phyloP scores from a whole-genome alignment of 768 basidiomycete species.

The Auriscalpium orientale region DNA sequence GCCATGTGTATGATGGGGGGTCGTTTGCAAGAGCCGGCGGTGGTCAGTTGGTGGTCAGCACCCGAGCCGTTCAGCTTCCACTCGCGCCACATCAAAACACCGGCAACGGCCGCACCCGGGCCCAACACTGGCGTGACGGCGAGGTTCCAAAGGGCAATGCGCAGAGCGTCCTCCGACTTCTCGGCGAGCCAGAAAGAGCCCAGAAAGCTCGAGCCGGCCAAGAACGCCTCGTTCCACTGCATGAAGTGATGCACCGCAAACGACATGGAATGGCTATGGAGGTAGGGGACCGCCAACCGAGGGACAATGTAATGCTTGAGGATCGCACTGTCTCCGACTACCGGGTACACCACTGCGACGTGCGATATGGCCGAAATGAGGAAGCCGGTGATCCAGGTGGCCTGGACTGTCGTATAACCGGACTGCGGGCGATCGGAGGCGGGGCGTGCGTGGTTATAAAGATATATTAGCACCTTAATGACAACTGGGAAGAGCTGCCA shows the following conservation, averaged over 20 bases:
- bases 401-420: constrained; percentile 10
- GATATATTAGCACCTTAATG: constrained; percentile 1
- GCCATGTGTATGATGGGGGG: too few species aligned
- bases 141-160: constrained; percentile 5
- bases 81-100: constrained; percentile 11
- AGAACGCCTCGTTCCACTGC: constrained; percentile 9
- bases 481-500: constrained; percentile 10
- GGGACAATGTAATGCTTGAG: constrained; percentile 9
- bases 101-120: constrained; percentile 11
- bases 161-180: background rate
- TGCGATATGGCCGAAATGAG: constrained; percentile 5
- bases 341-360: background rate
- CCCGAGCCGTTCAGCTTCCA: constrained; percentile 4
- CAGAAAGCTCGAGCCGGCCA: constrained; percentile 3
- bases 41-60: too few species aligned
- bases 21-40: too few species aligned
- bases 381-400: constrained; percentile 9
- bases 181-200: constrained; percentile 10
- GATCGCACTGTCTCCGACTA: background rate
- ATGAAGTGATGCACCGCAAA: constrained; percentile 2
- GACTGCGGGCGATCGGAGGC: constrained; percentile 2
- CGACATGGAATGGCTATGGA: background rate
- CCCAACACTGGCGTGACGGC: constrained; percentile 3
- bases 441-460: constrained; percentile 2
- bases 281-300: background rate